Percentiles rank a stretch among this genome's conserved stretches.
These are phyloP conservation scores for Pittosporum tobira DNA, from an alignment of 129 eudicot genomes.

Conservation along the genomic window DNA sequence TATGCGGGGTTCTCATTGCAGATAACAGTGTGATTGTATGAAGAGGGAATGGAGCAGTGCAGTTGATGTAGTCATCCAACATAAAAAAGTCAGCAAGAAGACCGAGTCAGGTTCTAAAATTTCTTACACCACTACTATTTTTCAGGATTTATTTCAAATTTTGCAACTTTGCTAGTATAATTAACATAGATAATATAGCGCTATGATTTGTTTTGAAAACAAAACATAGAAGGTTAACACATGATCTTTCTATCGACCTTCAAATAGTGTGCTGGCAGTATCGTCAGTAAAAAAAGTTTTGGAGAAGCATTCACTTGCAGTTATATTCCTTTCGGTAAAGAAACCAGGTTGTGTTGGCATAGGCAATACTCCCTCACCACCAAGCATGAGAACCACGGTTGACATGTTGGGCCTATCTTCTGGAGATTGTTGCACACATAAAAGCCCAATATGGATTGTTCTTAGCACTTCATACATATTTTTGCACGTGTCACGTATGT, in stretches of 20 bases:
- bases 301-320: neutral
- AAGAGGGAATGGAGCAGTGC: no score
- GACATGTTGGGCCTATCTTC: constrained; percentile 8
- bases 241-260: constrained; percentile 7
- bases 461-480: neutral
- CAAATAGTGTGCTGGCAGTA: neutral
- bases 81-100: no score
- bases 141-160: no score
- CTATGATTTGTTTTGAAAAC: no score
- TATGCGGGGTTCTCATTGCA: no score
- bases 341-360: constrained; percentile 5
- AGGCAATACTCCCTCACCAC: constrained; percentile 1
- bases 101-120: no score
- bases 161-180: no score
- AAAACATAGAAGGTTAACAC: no score
- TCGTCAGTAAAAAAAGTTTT: neutral
- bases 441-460: neutral
- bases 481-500: neutral
- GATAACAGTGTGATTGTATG: no score
- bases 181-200: no score
- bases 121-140: no score
- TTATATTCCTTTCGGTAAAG: neutral
- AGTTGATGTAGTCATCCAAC: no score
- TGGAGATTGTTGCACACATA: constrained; percentile 3
- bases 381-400: constrained; percentile 7